Conservation (phyloP, 345 rosid genomes). For the Cardamine occulta region DNA sequence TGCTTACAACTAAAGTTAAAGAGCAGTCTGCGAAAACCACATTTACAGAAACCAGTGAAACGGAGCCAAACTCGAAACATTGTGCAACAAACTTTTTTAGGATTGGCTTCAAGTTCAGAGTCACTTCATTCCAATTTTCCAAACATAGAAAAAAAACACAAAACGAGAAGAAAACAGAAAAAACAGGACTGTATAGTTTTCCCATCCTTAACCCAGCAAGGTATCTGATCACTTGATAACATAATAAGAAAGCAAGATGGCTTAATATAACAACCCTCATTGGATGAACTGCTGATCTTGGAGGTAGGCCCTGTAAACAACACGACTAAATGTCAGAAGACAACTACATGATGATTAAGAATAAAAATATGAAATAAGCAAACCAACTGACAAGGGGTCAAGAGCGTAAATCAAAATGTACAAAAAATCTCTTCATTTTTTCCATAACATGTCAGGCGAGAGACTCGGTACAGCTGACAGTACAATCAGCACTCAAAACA, state of each 20-base stretch:
- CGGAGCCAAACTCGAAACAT: slow-evolving; percentile 1
- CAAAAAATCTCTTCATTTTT: slow-evolving; percentile 10
- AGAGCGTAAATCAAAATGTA: slow-evolving; percentile 11
- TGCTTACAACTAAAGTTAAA: slow-evolving; percentile 4
- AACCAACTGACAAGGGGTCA: neutral
- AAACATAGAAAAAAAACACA: neutral
- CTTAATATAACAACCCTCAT: slow-evolving; percentile 84
- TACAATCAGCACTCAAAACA: neutral
- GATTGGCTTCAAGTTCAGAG: slow-evolving; percentile 24
- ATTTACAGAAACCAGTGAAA: slow-evolving; percentile 14
- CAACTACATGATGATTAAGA: slow-evolving; percentile 11
- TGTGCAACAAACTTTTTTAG: neutral
- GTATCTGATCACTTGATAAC: slow-evolving; percentile 15
- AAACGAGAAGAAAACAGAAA: slow-evolving; percentile 15
- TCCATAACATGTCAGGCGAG: slow-evolving; percentile 18
- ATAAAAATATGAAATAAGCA: slow-evolving; percentile 8
- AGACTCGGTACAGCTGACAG: slow-evolving; percentile 3
- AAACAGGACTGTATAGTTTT: slow-evolving; percentile 4
- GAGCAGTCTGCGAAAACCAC: neutral
- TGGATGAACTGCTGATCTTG: slow-evolving; percentile 97
- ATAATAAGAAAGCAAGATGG: slow-evolving; percentile 37
- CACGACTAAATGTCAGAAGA: slow-evolving; percentile 22
- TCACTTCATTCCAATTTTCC: slow-evolving; percentile 24
- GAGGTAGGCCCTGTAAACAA: slow-evolving; percentile 85
- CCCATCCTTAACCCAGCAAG: slow-evolving; percentile 19